Conservation (phyloP, 208 protist species). For the Phytomonas sp. region DNA sequence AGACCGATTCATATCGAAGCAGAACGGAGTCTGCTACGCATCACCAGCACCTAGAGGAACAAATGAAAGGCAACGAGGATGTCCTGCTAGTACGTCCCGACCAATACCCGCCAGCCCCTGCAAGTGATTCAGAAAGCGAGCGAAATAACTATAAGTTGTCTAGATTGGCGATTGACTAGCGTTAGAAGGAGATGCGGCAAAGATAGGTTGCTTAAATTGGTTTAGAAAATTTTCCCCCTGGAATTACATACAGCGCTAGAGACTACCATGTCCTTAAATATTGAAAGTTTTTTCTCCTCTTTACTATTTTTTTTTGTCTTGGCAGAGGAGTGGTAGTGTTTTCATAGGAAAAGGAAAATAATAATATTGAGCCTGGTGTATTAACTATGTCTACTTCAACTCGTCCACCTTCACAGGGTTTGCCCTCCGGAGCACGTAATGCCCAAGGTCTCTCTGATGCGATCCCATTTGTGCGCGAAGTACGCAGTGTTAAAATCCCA, state of each 20-base stretch:
- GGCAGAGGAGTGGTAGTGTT: background rate
- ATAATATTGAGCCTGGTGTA: conserved; percentile 5
- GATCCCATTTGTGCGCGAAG: conserved; percentile 38
- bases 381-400: background rate
- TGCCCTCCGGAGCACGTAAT: background rate
- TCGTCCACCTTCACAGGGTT: background rate
- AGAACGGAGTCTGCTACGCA: background rate
- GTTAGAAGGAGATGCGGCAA: background rate
- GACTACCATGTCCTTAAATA: background rate
- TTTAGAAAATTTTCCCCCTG: background rate
- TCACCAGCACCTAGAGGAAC: background rate
- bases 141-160: conserved; percentile 62
- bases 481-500: conserved; percentile 89
- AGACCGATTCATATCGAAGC: background rate
- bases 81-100: background rate
- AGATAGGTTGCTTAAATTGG: conserved; percentile 2
- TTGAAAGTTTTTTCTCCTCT: conserved; percentile 7
- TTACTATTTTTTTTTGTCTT: conserved; percentile 12
- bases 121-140: conserved; percentile 73
- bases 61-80: background rate
- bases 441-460: background rate
- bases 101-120: conserved; percentile 35
- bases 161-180: conserved; percentile 53
- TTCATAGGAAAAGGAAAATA: conserved; percentile 9
- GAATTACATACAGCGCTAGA: background rate